phyloP scores from a whole-genome alignment of 495 filamentous ascomycete species.

The Aspergillus campestris region DNA sequence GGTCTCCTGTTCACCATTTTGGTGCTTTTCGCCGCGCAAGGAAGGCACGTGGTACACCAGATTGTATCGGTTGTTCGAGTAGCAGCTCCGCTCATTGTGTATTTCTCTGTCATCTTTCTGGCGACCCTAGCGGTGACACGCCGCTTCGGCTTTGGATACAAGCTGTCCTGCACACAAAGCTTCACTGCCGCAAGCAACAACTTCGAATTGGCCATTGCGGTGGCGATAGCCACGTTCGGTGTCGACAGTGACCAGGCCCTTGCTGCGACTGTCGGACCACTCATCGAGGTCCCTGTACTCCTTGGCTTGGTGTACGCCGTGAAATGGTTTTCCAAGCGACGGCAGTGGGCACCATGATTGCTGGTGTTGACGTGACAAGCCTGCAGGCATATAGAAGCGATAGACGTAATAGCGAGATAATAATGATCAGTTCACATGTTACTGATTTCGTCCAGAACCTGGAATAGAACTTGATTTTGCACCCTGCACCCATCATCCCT shows the following conservation, averaged over 20 bases:
- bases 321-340: slow-evolving; percentile 41
- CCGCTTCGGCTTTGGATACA: slow-evolving; percentile 65
- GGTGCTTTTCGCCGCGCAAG: slow-evolving; percentile 78
- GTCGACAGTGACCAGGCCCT: slow-evolving; percentile 74
- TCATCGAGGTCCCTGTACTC: slow-evolving; percentile 88
- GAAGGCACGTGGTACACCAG: slow-evolving; percentile 69
- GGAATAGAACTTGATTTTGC: slow-evolving; percentile 34
- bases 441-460: slow-evolving; percentile 39
- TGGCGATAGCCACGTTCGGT: slow-evolving; percentile 79
- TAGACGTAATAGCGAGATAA: slow-evolving; percentile 1
- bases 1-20: slow-evolving; percentile 81
- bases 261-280: slow-evolving; percentile 80
- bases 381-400: not conserved
- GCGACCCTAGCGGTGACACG: slow-evolving; percentile 51
- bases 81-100: slow-evolving; percentile 69
- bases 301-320: slow-evolving; percentile 74
- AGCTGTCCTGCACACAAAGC: slow-evolving; percentile 66
- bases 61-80: slow-evolving; percentile 77
- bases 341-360: slow-evolving; percentile 9
- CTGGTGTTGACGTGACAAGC: not conserved
- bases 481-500: slow-evolving; percentile 34
- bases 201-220: slow-evolving; percentile 89
- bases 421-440: slow-evolving; percentile 13
- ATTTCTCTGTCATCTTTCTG: slow-evolving; percentile 69
- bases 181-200: slow-evolving; percentile 96